A percentile compares a stretch with the other conserved stretches of the same genome.
phyloP scores from a whole-genome alignment of 2,329 filamentous ascomycete genomes.

The Colletotrichum camelliae region DNA sequence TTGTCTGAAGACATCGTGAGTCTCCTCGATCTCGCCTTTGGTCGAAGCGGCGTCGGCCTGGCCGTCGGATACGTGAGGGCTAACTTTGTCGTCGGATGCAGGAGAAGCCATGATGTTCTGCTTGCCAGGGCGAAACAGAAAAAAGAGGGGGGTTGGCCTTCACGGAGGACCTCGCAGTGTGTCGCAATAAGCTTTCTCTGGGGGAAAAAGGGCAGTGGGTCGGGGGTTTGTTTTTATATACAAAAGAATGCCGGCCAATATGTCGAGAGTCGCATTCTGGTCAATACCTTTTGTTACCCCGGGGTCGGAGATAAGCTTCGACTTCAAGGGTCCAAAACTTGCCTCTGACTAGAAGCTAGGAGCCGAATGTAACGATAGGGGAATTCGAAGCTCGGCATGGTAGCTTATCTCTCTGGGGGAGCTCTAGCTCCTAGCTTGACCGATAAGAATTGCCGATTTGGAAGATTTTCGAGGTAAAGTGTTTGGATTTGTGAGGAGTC shows the following conservation, averaged over 20 bases:
- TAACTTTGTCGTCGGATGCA: not conserved
- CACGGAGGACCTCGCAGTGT: not conserved
- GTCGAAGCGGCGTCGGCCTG: not conserved
- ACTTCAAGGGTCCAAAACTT: not conserved
- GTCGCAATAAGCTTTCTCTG: not conserved
- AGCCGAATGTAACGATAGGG: not conserved
- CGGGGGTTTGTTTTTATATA: not conserved
- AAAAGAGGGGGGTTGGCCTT: not conserved
- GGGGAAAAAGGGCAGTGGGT: not conserved
- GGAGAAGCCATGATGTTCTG: not conserved
- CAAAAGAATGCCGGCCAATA: not conserved
- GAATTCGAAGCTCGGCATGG: not conserved
- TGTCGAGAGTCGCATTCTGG: not conserved
- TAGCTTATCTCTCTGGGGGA: not conserved
- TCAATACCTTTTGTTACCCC: not conserved
- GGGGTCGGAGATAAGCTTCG: not conserved
- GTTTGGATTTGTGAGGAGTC: not conserved
- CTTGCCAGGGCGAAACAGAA: not conserved
- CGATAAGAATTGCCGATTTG: not conserved
- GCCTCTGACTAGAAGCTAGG: not conserved
- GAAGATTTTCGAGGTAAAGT: not conserved
- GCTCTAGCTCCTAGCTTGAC: not conserved
- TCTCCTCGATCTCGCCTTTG: not conserved
- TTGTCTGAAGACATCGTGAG: slow-evolving; percentile 29
- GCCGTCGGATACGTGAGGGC: not conserved